phyloP scores from a whole-genome alignment of 73 alveolate species.

The Diophrys appendiculata region DNA sequence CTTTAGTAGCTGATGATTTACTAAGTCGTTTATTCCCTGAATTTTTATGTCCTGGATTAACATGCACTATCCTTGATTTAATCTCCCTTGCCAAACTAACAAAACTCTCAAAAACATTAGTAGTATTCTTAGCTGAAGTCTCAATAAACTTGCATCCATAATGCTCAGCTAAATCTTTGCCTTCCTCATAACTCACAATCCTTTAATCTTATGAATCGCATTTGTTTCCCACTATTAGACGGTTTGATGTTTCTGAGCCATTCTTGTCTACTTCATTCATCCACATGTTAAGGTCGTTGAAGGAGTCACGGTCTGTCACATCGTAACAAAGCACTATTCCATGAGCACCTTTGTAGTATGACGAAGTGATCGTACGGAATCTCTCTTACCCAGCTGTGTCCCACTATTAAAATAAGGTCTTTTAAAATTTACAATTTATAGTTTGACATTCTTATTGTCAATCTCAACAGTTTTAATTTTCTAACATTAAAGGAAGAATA shows the following conservation, averaged over 20 bases:
- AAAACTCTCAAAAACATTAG: constrained; percentile 64
- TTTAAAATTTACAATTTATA: no score
- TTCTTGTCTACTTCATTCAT: constrained; percentile 39
- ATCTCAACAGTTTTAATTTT: constrained; percentile 42
- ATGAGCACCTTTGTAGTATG: constrained; percentile 28
- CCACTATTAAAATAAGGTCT: constrained; percentile 1
- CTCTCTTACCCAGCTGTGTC: constrained; percentile 31
- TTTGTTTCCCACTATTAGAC: constrained; percentile 56
- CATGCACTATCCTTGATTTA: constrained; percentile 30
- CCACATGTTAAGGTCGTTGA: constrained; percentile 26
- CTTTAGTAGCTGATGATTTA: no score
- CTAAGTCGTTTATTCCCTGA: no score
- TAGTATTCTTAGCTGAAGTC: constrained; percentile 72
- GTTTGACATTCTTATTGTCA: constrained; percentile 52
- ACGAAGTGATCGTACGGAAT: constrained; percentile 17
- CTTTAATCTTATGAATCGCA: constrained; percentile 36
- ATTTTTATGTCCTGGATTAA: no score
- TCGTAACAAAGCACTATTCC: constrained; percentile 27
- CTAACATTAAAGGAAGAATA: no score
- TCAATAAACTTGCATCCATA: constrained; percentile 65
- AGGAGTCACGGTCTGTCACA: constrained; percentile 24
- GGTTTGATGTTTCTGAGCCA: constrained; percentile 32
- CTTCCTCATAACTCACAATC: constrained; percentile 47
- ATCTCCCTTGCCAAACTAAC: constrained; percentile 39
- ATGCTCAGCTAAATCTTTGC: constrained; percentile 67